phyloP scores from a whole-genome alignment of 225 moss, liverwort and hornwort species.

The Marchantia paleacea region DNA sequence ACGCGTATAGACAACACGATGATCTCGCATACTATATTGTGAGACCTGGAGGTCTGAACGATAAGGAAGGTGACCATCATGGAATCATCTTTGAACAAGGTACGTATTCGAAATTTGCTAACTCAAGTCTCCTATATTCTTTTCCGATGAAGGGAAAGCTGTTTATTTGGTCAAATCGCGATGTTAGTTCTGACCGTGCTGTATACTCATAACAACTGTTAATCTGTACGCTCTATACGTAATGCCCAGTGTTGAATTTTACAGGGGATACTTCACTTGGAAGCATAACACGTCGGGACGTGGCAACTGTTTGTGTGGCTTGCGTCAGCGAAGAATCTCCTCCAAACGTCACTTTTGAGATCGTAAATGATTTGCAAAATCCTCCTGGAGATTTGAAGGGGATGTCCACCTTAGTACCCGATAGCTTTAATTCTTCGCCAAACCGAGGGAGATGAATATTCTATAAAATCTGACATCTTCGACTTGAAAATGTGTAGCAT shows the following conservation, averaged over 20 bases:
- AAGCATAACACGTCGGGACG: slow-evolving; percentile 65
- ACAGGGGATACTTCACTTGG: slow-evolving; percentile 83
- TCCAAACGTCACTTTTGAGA: slow-evolving; percentile 80
- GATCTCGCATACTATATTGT: slow-evolving; percentile 82
- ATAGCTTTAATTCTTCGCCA: background rate
- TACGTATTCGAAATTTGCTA: slow-evolving; percentile 18
- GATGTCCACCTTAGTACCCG: slow-evolving; percentile 10
- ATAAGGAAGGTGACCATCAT: slow-evolving; percentile 61
- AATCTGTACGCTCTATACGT: background rate
- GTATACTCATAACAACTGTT: background rate
- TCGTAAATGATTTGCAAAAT: slow-evolving; percentile 42
- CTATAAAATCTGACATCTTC: background rate
- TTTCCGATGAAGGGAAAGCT: too few relatives aligned
- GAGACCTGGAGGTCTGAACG: slow-evolving; percentile 69
- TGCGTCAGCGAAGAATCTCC: slow-evolving; percentile 68
- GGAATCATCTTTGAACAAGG: slow-evolving; percentile 78
- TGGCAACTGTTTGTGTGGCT: slow-evolving; percentile 60
- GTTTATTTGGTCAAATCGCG: too few relatives aligned
- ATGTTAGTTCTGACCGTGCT: too few relatives aligned
- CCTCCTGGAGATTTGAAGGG: slow-evolving; percentile 11
- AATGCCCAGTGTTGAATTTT: background rate
- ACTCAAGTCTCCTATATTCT: background rate
- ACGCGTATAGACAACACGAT: slow-evolving; percentile 53
- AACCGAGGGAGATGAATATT: background rate
- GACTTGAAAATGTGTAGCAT: background rate